phyloP scores from a whole-genome alignment of 2,329 filamentous ascomycete species.

The Fusarium sp. region DNA sequence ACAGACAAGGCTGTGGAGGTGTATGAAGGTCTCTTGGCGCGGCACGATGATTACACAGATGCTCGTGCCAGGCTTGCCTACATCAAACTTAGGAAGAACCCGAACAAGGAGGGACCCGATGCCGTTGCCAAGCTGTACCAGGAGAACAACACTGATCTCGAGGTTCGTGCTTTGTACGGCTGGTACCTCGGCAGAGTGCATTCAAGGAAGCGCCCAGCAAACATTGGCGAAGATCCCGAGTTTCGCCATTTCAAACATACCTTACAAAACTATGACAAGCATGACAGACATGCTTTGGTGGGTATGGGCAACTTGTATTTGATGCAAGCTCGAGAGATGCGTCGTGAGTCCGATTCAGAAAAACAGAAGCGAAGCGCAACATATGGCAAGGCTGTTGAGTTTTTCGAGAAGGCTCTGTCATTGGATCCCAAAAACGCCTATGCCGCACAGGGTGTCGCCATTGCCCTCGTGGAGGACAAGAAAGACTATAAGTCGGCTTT shows the following conservation, averaged over 20 bases:
- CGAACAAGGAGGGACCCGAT: conserved; percentile 88
- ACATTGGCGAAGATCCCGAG: conserved; percentile 90
- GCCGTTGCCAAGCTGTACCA: conserved; percentile 89
- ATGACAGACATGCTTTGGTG: conserved; percentile 95
- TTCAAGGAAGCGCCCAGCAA: conserved; percentile 84
- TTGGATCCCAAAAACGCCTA: conserved; percentile 97
- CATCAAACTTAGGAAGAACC: conserved; percentile 85
- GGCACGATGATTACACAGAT: conserved; percentile 93
- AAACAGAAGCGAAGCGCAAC: conserved; percentile 90
- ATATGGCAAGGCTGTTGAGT: conserved; percentile 94
- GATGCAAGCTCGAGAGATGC: conserved; percentile 92
- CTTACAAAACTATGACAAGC: conserved; percentile 93
- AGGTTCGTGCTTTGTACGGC: conserved; percentile 92
- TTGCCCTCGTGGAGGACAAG: conserved; percentile 93
- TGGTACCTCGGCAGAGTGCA: conserved; percentile 91
- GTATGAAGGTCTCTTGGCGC: conserved; percentile 87
- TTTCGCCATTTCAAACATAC: conserved; percentile 97
- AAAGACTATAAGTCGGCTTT: conserved; percentile 89
- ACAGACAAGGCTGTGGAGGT: conserved; percentile 88
- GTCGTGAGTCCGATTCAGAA: conserved; percentile 88
- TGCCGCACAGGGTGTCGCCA: conserved; percentile 95
- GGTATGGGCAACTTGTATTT: conserved; percentile 97
- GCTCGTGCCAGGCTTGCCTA: conserved; percentile 91
- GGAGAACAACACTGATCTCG: conserved; percentile 85
- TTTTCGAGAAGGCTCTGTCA: conserved; percentile 97